Conservation (phyloP, 768 basidiomycete genomes). For the Mycena alexandri region DNA sequence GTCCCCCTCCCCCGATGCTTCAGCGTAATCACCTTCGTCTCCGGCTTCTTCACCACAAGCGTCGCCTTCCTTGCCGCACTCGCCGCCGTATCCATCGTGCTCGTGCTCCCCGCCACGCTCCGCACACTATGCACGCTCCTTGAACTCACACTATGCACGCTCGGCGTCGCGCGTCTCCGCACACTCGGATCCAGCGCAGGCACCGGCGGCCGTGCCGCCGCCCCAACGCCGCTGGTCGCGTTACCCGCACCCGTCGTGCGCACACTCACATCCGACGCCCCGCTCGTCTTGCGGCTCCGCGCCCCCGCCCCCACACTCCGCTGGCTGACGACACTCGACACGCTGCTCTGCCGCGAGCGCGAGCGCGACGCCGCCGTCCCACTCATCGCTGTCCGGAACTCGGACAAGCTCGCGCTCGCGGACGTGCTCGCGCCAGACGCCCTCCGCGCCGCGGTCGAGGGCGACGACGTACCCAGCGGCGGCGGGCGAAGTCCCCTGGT, state of each 20-base stretch:
- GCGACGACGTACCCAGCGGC: background rate
- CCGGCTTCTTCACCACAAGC: slow-evolving; percentile 36
- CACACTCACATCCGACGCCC: slow-evolving; percentile 36
- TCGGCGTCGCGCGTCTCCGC: slow-evolving; percentile 45
- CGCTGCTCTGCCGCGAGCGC: slow-evolving; percentile 52
- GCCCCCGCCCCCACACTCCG: background rate
- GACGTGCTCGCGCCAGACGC: slow-evolving; percentile 33
- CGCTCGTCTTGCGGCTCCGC: slow-evolving; percentile 33
- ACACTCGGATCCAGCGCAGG: slow-evolving; percentile 48
- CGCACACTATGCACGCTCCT: slow-evolving; percentile 40
- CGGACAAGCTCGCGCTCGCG: slow-evolving; percentile 27
- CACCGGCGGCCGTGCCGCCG: slow-evolving; percentile 33
- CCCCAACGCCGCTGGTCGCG: slow-evolving; percentile 13
- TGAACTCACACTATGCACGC: slow-evolving; percentile 13
- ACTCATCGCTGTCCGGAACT: slow-evolving; percentile 40
- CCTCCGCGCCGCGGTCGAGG: background rate
- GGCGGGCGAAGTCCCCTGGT: slow-evolving; percentile 29
- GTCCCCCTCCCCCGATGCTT: slow-evolving; percentile 33
- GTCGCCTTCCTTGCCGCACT: slow-evolving; percentile 46
- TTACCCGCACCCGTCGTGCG: slow-evolving; percentile 28
- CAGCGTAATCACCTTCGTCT: slow-evolving; percentile 36
- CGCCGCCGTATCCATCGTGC: slow-evolving; percentile 43
- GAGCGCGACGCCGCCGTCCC: slow-evolving; percentile 46
- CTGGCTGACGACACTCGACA: slow-evolving; percentile 48
- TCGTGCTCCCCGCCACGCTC: slow-evolving; percentile 37